Evolutionary conservation across 108 stramenopile genomes (phyloP).

Genomic region (Stephanodiscus minutulus): DNA sequence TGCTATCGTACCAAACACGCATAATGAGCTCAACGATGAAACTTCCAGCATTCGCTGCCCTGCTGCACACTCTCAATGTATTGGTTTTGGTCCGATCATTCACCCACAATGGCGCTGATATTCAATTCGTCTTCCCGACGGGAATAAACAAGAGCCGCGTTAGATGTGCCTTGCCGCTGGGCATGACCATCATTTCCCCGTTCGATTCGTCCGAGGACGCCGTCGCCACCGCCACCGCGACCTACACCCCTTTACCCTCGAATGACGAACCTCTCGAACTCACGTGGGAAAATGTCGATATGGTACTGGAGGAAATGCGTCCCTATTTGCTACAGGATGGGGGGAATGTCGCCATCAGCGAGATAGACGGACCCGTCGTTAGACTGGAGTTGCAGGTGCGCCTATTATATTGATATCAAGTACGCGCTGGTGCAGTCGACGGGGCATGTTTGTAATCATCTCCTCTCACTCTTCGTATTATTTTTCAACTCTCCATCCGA

Average conservation of each 20-base stretch:
- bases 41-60: conserved; percentile 7
- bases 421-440: not conserved
- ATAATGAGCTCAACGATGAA: conserved; percentile 4
- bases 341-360: conserved; percentile 91
- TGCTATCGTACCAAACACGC: too few relatives aligned
- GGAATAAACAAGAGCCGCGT: not conserved
- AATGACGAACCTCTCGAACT: conserved; percentile 78
- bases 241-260: conserved; percentile 25
- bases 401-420: not conserved
- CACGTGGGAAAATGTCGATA: conserved; percentile 96
- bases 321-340: conserved; percentile 86
- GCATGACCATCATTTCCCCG: conserved; percentile 53
- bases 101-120: conserved; percentile 2
- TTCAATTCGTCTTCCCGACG: not conserved
- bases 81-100: conserved; percentile 9
- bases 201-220: conserved; percentile 34
- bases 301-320: conserved; percentile 95
- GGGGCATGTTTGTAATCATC: not conserved
- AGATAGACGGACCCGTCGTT: conserved; percentile 97
- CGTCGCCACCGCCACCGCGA: conserved; percentile 20
- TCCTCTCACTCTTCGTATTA: not conserved
- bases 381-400: conserved; percentile 87
- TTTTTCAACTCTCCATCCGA: not conserved
- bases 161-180: conserved; percentile 5
- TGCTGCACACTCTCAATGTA: not conserved